Percentiles rank a stretch among this genome's conserved stretches.
These are phyloP conservation scores for Piromyces finnis DNA, from an alignment of 192 early-diverging fungal genomes.

Conservation along the genomic window DNA sequence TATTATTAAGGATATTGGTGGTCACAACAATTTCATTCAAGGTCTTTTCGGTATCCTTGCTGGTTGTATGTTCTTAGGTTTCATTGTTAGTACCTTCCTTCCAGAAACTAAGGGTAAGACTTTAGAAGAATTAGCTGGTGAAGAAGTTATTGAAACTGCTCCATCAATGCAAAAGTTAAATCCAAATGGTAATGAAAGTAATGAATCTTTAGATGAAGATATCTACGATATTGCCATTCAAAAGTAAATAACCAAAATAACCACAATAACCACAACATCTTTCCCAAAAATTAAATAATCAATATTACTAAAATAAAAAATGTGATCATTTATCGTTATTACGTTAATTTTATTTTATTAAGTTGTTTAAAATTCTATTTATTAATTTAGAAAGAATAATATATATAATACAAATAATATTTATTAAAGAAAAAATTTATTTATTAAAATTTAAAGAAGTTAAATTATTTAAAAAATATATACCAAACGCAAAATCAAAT, in stretches of 20 bases:
- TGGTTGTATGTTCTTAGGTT: slow-evolving; percentile 55
- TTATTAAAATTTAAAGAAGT: too few species aligned
- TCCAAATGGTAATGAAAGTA: background rate
- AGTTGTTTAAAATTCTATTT: too few species aligned
- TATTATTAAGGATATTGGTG: slow-evolving; percentile 49
- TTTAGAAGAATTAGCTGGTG: slow-evolving; percentile 50
- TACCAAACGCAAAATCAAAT: too few species aligned
- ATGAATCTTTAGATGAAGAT: background rate
- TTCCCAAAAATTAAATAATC: too few species aligned
- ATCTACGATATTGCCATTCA: background rate
- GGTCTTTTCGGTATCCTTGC: slow-evolving; percentile 14
- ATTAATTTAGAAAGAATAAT: too few species aligned
- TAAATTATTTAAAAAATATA: too few species aligned
- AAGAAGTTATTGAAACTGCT: background rate
- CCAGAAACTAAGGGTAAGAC: slow-evolving; percentile 64
- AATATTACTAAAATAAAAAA: too few species aligned
- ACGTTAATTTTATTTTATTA: too few species aligned
- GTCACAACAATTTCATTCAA: slow-evolving; percentile 1
- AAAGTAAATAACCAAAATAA: background rate
- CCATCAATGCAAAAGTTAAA: background rate
- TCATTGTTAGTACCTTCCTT: slow-evolving; percentile 36
- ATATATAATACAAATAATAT: too few species aligned
- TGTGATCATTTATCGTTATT: too few species aligned
- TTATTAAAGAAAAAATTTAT: too few species aligned
- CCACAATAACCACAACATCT: background rate